Evolutionary conservation across 2,329 filamentous ascomycete species (phyloP).

Genomic region (Hymenoscyphus albidus): DNA sequence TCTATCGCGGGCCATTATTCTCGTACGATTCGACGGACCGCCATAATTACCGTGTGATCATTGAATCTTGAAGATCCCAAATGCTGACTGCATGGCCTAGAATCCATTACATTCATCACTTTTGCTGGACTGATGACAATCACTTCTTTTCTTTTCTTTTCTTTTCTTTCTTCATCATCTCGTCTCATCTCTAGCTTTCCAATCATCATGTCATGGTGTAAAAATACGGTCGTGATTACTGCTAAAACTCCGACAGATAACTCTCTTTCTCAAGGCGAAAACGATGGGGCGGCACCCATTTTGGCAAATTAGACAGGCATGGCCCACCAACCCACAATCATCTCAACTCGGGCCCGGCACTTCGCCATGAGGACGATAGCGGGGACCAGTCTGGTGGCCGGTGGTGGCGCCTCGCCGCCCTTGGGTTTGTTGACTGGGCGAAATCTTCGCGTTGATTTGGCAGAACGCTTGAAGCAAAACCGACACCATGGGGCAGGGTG

Average conservation of each 20-base stretch:
- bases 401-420: slow-evolving; percentile 2
- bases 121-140: background rate
- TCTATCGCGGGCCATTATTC: background rate
- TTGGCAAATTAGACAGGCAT: background rate
- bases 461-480: slow-evolving; percentile 14
- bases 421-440: slow-evolving; percentile 12
- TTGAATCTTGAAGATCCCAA: background rate
- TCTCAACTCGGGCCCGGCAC: slow-evolving; percentile 3
- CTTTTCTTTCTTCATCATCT: background rate
- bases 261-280: background rate
- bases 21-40: background rate
- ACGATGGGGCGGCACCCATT: background rate
- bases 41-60: background rate
- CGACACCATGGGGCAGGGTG: slow-evolving; percentile 15
- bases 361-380: background rate
- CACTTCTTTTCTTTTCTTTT: background rate
- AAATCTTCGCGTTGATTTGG: background rate
- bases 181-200: background rate
- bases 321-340: background rate
- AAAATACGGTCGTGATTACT: background rate
- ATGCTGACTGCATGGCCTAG: slow-evolving; percentile 2
- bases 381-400: background rate
- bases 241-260: background rate
- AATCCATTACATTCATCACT: background rate
- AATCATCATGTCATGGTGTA: background rate